phyloP scores from a whole-genome alignment of 2,329 filamentous ascomycete genomes.

The Spiromastix sp. region DNA sequence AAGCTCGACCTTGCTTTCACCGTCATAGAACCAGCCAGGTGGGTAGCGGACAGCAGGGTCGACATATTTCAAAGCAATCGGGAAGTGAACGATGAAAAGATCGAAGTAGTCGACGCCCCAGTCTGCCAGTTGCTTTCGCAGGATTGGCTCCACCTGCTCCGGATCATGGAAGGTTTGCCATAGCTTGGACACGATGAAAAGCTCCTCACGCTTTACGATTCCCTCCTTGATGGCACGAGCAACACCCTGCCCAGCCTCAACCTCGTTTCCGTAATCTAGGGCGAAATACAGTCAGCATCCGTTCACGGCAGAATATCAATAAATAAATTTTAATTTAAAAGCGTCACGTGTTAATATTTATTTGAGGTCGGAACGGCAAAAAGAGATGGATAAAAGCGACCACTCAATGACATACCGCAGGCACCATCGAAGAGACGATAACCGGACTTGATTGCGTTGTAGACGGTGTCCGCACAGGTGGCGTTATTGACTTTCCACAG shows the following conservation, averaged over 20 bases:
- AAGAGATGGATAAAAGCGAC: background rate
- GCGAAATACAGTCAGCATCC: background rate
- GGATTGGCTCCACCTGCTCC: slow-evolving; percentile 65
- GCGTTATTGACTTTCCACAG: slow-evolving; percentile 76
- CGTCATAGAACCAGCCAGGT: slow-evolving; percentile 64
- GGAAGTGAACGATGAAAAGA: slow-evolving; percentile 83
- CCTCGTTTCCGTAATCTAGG: slow-evolving; percentile 73
- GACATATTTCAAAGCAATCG: slow-evolving; percentile 74
- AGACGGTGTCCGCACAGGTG: slow-evolving; percentile 63
- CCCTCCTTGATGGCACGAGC: slow-evolving; percentile 72
- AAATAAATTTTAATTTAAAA: too few species aligned
- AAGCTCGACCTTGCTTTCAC: slow-evolving; percentile 48
- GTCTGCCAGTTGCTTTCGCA: slow-evolving; percentile 65
- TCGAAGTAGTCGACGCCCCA: slow-evolving; percentile 86
- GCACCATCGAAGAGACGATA: slow-evolving; percentile 53
- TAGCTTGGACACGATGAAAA: slow-evolving; percentile 88
- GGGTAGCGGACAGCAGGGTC: slow-evolving; percentile 71
- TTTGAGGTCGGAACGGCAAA: background rate
- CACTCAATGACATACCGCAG: slow-evolving; percentile 35
- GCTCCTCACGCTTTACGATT: slow-evolving; percentile 70
- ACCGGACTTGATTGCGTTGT: slow-evolving; percentile 56
- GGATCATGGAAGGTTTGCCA: slow-evolving; percentile 87
- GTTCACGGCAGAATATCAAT: background rate
- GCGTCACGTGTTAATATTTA: background rate
- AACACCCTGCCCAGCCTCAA: slow-evolving; percentile 65